These are phyloP conservation scores for Sporothrix brasiliensis DNA, from an alignment of 2,329 filamentous ascomycete species.

Conservation along the genomic window DNA sequence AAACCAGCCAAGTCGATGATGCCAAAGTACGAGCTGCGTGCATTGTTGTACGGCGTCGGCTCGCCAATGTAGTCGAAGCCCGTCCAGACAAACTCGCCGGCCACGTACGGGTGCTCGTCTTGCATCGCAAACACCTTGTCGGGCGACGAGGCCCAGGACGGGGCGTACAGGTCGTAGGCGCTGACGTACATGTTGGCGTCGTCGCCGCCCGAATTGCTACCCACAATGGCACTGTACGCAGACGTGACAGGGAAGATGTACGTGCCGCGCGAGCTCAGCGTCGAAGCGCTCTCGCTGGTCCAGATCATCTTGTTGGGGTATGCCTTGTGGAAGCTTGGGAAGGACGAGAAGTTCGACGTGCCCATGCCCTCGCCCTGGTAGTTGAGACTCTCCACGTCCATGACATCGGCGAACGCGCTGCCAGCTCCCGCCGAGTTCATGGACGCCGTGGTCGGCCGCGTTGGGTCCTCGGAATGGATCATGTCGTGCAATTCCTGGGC, in stretches of 20 bases:
- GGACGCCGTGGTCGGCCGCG: conserved; percentile 49
- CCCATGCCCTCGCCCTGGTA: conserved; percentile 57
- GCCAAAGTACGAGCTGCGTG: conserved; percentile 58
- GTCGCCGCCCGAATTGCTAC: conserved; percentile 48
- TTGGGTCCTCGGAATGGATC: conserved; percentile 51
- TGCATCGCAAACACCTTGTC: conserved; percentile 58
- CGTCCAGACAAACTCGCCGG: conserved; percentile 49
- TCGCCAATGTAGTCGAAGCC: conserved; percentile 42
- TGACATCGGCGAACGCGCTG: conserved; percentile 45
- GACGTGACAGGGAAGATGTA: conserved; percentile 56
- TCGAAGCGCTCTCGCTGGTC: conserved; percentile 49
- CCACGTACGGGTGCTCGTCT: conserved; percentile 53
- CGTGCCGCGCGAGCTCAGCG: conserved; percentile 54
- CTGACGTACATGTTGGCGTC: conserved; percentile 46
- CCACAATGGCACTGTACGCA: conserved; percentile 41
- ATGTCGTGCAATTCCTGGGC: conserved; percentile 48
- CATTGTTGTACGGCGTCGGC: conserved; percentile 45
- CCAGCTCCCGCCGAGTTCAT: conserved; percentile 52
- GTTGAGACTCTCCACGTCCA: conserved; percentile 57
- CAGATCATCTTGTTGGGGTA: conserved; percentile 54
- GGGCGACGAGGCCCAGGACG: conserved; percentile 52
- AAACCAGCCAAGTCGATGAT: conserved; percentile 62
- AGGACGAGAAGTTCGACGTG: conserved; percentile 40
- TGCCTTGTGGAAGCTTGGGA: conserved; percentile 48
- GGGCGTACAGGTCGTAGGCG: conserved; percentile 56